Conservation (phyloP, 441 rosid species). For the Populus trichocarpa region DNA sequence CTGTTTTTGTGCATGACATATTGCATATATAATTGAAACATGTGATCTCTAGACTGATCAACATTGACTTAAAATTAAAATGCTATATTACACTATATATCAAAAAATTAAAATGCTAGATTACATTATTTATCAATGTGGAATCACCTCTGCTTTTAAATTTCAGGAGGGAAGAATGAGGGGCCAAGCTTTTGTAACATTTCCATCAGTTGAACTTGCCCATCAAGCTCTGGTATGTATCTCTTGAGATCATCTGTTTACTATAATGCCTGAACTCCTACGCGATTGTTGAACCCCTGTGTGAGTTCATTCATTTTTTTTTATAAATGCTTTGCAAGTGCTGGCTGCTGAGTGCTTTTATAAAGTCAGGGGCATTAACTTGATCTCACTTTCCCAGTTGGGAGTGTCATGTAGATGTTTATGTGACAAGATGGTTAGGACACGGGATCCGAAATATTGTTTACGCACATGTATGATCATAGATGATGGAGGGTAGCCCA, state of each 20-base stretch:
- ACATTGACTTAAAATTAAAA: background rate
- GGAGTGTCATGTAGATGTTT: background rate
- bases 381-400: background rate
- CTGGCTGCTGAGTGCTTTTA: background rate
- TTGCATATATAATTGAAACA: background rate
- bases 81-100: no score
- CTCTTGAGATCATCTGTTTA: background rate
- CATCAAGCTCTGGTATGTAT: constrained; percentile 75
- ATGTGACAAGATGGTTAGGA: no score
- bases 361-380: background rate
- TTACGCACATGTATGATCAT: no score
- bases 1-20: background rate
- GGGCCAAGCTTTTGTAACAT: constrained; percentile 95
- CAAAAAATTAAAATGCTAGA: no score
- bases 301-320: background rate
- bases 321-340: no score
- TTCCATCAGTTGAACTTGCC: constrained; percentile 84
- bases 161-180: constrained; percentile 97
- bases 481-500: no score
- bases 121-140: no score
- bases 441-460: no score
- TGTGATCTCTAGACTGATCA: background rate
- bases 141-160: background rate
- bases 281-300: background rate
- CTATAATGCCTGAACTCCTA: background rate